Evolutionary conservation across 2,329 filamentous ascomycete genomes (phyloP).

Genomic region (Stachybotrys elegans): DNA sequence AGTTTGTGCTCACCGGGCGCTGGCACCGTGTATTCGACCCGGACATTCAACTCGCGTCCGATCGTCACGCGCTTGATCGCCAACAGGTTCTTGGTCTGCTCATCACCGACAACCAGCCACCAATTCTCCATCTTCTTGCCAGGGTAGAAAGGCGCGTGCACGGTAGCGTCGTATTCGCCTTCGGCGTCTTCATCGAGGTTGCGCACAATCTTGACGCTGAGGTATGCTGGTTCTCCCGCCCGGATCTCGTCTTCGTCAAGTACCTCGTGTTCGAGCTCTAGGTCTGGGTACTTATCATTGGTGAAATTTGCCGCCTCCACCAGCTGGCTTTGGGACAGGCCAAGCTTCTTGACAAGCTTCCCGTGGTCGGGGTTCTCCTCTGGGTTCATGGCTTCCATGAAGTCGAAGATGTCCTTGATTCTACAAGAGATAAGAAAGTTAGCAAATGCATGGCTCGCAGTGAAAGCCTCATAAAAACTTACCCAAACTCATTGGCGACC

Average conservation of each 20-base stretch:
- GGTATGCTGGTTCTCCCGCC: conserved; percentile 73
- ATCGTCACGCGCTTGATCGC: conserved; percentile 95
- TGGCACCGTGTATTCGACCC: conserved; percentile 84
- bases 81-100: conserved; percentile 78
- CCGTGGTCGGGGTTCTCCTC: conserved; percentile 82
- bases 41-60: conserved; percentile 68
- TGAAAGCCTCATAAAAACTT: conserved; percentile 30
- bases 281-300: conserved; percentile 92
- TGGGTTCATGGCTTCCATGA: conserved; percentile 98
- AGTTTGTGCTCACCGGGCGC: conserved; percentile 78
- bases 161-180: conserved; percentile 67
- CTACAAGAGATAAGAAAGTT: conserved; percentile 34
- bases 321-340: conserved; percentile 75
- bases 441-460: too few species aligned
- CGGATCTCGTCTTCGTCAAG: conserved; percentile 75
- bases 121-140: conserved; percentile 92
- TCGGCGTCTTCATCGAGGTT: conserved; percentile 67
- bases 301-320: conserved; percentile 90
- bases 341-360: conserved; percentile 70
- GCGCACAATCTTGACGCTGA: conserved; percentile 80
- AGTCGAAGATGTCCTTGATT: conserved; percentile 92
- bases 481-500: conserved; percentile 73
- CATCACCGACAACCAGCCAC: conserved; percentile 96
- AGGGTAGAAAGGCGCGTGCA: conserved; percentile 95
- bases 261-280: conserved; percentile 85